These are phyloP conservation scores for Chaetomiaceae sp. DNA, from an alignment of 2,329 filamentous ascomycete genomes.

Conservation along the genomic window DNA sequence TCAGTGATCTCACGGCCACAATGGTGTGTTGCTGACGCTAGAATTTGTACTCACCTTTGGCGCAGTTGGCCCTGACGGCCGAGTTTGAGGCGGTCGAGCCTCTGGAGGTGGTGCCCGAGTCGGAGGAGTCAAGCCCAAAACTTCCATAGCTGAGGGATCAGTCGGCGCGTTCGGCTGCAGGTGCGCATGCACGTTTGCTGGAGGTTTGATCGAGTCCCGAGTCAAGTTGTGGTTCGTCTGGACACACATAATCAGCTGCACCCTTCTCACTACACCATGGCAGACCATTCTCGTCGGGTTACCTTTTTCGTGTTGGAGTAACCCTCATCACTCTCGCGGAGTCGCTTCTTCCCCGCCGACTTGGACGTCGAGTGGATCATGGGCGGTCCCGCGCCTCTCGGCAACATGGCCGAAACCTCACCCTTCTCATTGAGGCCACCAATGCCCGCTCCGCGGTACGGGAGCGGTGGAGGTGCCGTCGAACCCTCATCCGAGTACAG, in stretches of 20 bases:
- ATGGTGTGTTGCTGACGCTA: no score
- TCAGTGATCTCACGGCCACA: not conserved
- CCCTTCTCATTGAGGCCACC: constrained; percentile 29
- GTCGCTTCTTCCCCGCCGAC: constrained; percentile 37
- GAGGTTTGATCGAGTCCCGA: constrained; percentile 14
- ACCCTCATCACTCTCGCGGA: constrained; percentile 33
- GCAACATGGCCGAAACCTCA: constrained; percentile 21
- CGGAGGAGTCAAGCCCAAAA: constrained; percentile 43
- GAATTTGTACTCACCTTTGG: constrained; percentile 11
- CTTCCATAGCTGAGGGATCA: constrained; percentile 49
- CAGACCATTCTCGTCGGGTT: not conserved
- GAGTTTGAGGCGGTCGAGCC: constrained; percentile 3
- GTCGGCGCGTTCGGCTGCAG: constrained; percentile 26
- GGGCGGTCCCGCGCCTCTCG: constrained; percentile 26
- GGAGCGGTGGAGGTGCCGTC: constrained; percentile 4
- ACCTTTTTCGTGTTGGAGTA: constrained; percentile 19
- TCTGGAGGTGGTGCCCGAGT: constrained; percentile 19
- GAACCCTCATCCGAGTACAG: not conserved
- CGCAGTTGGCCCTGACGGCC: not conserved
- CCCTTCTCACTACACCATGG: no score
- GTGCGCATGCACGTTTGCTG: constrained; percentile 7
- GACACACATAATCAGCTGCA: no score
- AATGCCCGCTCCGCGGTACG: constrained; percentile 18
- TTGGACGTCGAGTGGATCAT: constrained; percentile 33
- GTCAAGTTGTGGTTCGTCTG: constrained; percentile 14